These are phyloP conservation scores for Chiua virens DNA, from an alignment of 768 basidiomycete genomes.

Conservation along the genomic window DNA sequence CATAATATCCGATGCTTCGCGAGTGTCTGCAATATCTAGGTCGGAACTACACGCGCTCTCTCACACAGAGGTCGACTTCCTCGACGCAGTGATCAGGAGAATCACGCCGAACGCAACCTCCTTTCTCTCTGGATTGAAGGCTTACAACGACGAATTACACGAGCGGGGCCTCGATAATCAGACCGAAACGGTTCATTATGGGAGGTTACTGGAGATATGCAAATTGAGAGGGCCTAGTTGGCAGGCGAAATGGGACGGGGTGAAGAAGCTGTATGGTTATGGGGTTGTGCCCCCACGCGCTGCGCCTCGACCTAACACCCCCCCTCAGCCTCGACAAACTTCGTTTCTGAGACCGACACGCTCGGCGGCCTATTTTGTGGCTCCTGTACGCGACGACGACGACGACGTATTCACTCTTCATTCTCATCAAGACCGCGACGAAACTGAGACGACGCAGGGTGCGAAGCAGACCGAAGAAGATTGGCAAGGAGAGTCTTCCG, in stretches of 20 bases:
- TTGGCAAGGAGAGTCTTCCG: constrained; percentile 8
- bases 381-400: constrained; percentile 36
- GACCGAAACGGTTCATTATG: constrained; percentile 77
- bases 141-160: constrained; percentile 76
- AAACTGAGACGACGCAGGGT: constrained; percentile 19
- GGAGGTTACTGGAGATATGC: constrained; percentile 78
- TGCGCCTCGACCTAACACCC: constrained; percentile 12
- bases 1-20: constrained; percentile 37
- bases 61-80: constrained; percentile 60
- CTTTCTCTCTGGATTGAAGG: constrained; percentile 80
- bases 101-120: constrained; percentile 69
- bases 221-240: constrained; percentile 79
- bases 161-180: constrained; percentile 76
- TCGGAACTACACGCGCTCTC: constrained; percentile 55
- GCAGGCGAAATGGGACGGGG: constrained; percentile 77
- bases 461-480: constrained; percentile 16
- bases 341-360: constrained; percentile 22
- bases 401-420: constrained; percentile 44
- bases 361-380: constrained; percentile 21
- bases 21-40: constrained; percentile 38
- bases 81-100: constrained; percentile 72
- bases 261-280: constrained; percentile 58
- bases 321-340: constrained; percentile 17
- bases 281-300: constrained; percentile 18
- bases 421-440: constrained; percentile 42